Evolutionary conservation across 2,329 filamentous ascomycete genomes (phyloP).

Genomic region (Ophiostoma australiae): DNA sequence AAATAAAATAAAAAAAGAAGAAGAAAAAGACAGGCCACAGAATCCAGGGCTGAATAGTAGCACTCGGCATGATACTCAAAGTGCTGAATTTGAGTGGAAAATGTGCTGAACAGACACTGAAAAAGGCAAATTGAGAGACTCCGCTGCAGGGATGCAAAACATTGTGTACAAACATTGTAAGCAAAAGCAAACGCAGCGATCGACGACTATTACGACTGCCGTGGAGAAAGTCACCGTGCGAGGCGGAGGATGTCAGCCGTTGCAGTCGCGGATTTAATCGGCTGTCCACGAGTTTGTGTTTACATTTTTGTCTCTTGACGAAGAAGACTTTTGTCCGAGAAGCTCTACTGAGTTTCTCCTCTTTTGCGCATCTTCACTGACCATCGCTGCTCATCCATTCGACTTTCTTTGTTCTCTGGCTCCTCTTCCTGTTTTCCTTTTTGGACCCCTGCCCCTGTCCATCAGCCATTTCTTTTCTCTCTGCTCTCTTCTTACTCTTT

Average conservation of each 20-base stretch:
- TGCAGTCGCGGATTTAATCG: neutral
- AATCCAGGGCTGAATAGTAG: neutral
- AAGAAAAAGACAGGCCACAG: neutral
- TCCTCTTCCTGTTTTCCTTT: neutral
- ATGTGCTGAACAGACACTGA: neutral
- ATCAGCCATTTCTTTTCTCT: neutral
- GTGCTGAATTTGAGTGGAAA: neutral
- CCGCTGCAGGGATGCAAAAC: neutral
- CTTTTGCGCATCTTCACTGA: neutral
- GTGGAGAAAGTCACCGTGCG: constrained; percentile 5
- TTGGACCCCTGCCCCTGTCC: neutral
- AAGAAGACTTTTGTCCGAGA: no score
- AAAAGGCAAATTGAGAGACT: neutral
- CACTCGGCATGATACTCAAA: constrained; percentile 1
- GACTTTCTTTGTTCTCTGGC: constrained; percentile 1
- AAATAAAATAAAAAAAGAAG: neutral
- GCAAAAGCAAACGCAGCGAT: neutral
- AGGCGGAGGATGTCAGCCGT: constrained; percentile 4
- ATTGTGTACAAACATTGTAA: neutral
- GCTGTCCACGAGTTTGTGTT: neutral
- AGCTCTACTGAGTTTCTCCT: neutral
- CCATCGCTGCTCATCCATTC: neutral
- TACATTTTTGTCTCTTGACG: no score
- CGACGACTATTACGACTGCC: constrained; percentile 5
- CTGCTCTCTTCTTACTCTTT: neutral